Evolutionary conservation across 2,329 filamentous ascomycete species (phyloP), one percentile per base, ranked within the genome.

Genomic region (Colletotrichum tofieldiae): DNA sequence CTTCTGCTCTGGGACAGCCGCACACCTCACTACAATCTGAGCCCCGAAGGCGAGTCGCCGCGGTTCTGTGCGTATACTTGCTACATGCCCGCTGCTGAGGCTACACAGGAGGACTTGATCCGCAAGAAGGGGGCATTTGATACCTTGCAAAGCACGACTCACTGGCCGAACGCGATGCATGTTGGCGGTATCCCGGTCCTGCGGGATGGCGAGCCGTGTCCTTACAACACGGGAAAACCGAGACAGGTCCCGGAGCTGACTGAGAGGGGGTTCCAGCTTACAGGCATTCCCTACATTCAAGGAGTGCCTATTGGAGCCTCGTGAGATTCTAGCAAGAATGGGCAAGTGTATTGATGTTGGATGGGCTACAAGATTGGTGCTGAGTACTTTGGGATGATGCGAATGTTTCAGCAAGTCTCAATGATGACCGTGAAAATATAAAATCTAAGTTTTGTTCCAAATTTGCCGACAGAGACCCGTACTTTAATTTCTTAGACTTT

Each of bases 1-100:
- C 68, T 83, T 14, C 75, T 83, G 20, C 72, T 82, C 1, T 83
- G 81, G 77, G 81, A 82, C 52, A 75, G 61, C 14, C 71, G 75
- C 3, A 70, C 67, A 37, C 67, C 70, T 45, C 75, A 76, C 32
- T 75, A 71, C 41, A 71, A 67, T 8, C 35, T 58, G 6, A 67
- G 64, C 8, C 74, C 74, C 0, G 66, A 72, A 41, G 76, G 76
- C 47, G 64, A 64, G 14, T 16, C 56, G 29, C 74, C 76, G 26
- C 54, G 77, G n/a, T 76, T 75, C 1, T 74, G 74, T 26, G 74
- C 72, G 14, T 78, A 78, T 26, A 71, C 74, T 5, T 69, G 73
- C 14, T 78, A 76, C 65, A 74, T 75, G 39, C 77, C 77, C 18
- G 73, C 37, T 2, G 67, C 51, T 5, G 62, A 76, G 18, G 77